Evolutionary conservation across 768 basidiomycete genomes (phyloP).

Genomic region (Naganishia vaughanmartiniae): DNA sequence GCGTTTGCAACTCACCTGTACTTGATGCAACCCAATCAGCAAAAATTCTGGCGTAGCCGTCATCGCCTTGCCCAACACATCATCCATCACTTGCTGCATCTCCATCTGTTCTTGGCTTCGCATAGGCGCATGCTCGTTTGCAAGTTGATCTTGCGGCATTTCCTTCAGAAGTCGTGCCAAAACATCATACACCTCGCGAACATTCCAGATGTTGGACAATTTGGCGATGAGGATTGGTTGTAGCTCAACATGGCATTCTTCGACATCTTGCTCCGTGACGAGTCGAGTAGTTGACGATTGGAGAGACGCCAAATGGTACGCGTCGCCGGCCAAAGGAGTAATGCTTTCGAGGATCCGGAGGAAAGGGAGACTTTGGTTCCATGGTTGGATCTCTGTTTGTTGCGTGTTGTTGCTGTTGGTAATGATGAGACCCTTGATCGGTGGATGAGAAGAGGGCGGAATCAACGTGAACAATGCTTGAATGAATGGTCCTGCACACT

Average conservation of each 20-base stretch:
- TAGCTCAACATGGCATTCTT: conserved; percentile 81
- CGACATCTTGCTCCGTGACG: conserved; percentile 83
- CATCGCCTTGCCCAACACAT: conserved; percentile 60
- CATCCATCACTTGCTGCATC: conserved; percentile 62
- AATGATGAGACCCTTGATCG: conserved; percentile 45
- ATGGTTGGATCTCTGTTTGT: conserved; percentile 59
- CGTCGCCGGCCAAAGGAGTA: conserved; percentile 81
- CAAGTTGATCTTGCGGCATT: conserved; percentile 11
- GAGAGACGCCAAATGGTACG: conserved; percentile 85
- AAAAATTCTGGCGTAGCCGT: conserved; percentile 92
- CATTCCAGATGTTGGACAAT: conserved; percentile 92
- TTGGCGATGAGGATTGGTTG: conserved; percentile 84
- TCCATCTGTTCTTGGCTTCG: conserved; percentile 33
- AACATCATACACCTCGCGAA: conserved; percentile 81
- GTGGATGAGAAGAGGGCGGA: conserved; percentile 58
- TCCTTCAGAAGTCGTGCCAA: conserved; percentile 62
- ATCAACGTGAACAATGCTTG: conserved; percentile 83
- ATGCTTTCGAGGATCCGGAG: conserved; percentile 83
- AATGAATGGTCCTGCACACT: conserved; percentile 82
- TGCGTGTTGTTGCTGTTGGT: conserved; percentile 80
- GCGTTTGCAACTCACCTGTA: conserved; percentile 64
- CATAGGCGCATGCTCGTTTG: neutral
- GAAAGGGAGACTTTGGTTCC: conserved; percentile 82
- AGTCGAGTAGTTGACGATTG: conserved; percentile 66
- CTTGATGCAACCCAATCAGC: conserved; percentile 85